Evolutionary conservation across 345 rosid genomes (phyloP), one percentile per base, ranked within the genome.

Genomic region (Diplotaxis tenuifolia): DNA sequence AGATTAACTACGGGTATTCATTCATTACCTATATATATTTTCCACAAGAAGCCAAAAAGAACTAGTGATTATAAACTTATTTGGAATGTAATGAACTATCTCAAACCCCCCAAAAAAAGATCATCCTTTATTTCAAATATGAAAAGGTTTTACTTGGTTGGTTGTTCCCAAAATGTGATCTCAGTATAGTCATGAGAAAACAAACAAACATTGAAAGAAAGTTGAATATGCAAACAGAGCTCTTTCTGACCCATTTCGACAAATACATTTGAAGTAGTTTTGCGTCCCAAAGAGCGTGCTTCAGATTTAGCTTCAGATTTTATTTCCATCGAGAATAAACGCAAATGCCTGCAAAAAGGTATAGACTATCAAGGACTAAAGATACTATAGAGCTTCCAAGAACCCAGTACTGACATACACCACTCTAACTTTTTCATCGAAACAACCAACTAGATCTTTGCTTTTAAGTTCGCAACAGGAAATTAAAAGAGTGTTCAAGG

Each of bases 81-180:
- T 16, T 62, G 45, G 32, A 55, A 42, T 22, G 22, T 7, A 15
- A 62, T 16, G 7, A 55, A 62, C 59, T 62, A 70, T 60, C 70
- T 55, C 15, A 28, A 63, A 29, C 2, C 42, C 40, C 34, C 23
- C n/a, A n/a, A 65, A 64, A 76, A 32, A 70, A 54, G 75, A 76
- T 67, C 67, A 71, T 70, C 28, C 62, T 65, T 76, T 64, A 64
- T 76, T 76, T 50, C 71, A 70, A 76, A 76, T 72, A 70, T 49
- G 80, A 76, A 70, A 58, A 76, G 45, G 29, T 18, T 11, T 70
- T 70, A n/a, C n/a, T n/a, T 49, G 67, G 70, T 70, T 70, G 75
- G 62, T 71, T 56, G 55, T 55, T 76, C 72, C 72, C 80, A 76
- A 70, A 76, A 32, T 65, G 67, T 47, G 36, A 55, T 65, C 75